Conservation (phyloP, 225 moss, liverwort and hornwort species). For the Anthoceros angustus region DNA sequence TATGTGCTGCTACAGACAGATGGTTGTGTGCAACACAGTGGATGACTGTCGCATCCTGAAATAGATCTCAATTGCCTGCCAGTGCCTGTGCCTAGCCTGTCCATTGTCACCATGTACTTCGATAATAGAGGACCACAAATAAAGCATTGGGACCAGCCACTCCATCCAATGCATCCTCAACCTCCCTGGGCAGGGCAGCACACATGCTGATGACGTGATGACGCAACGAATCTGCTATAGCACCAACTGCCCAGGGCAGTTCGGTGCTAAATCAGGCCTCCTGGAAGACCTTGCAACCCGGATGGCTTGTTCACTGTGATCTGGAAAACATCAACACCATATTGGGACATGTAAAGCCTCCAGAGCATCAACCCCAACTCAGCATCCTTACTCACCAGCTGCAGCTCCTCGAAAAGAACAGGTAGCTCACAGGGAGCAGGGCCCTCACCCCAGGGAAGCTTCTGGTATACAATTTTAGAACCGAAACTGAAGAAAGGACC, state of each 20-base stretch:
- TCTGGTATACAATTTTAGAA: conserved; percentile 40
- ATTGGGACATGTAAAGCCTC: background rate
- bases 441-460: conserved; percentile 67
- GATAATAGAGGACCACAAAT: too few species aligned
- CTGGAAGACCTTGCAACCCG: conserved; percentile 81
- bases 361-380: background rate
- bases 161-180: too few species aligned
- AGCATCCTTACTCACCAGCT: conserved; percentile 31
- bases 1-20: too few species aligned
- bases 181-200: too few species aligned
- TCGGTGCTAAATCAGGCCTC: conserved; percentile 89
- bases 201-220: too few species aligned
- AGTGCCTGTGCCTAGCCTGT: too few species aligned
- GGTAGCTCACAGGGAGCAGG: conserved; percentile 42
- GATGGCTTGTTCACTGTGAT: conserved; percentile 71
- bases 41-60: too few species aligned
- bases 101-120: too few species aligned
- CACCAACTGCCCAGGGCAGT: conserved; percentile 31
- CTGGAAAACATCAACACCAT: conserved; percentile 18
- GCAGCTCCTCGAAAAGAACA: conserved; percentile 59
- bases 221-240: too few species aligned
- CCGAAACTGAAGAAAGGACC: conserved; percentile 29
- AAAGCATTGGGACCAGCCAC: too few species aligned
- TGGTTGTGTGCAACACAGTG: too few species aligned
- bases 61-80: too few species aligned